These are phyloP conservation scores for Monosporozyma siamensis DNA, from an alignment of 805 yeast genomes.

Conservation along the genomic window DNA sequence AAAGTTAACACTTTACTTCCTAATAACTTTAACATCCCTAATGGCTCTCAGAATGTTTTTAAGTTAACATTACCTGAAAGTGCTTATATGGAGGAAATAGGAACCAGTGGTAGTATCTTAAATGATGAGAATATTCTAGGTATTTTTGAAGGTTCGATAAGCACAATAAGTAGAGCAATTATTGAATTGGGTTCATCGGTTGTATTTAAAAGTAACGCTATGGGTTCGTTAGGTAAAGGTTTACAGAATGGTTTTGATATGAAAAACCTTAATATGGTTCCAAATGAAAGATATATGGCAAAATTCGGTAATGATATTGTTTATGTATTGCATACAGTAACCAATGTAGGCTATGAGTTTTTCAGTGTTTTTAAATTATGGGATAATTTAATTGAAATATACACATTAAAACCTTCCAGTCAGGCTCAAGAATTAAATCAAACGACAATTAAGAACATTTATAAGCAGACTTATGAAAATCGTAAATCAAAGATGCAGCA, in stretches of 20 bases:
- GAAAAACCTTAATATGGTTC: conserved; percentile 41
- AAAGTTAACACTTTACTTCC: conserved; percentile 59
- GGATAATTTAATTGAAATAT: conserved; percentile 41
- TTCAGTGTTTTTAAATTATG: conserved; percentile 60
- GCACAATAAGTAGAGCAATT: conserved; percentile 60
- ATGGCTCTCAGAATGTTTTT: conserved; percentile 41
- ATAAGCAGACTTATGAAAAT: conserved; percentile 41
- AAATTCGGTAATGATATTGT: conserved; percentile 48
- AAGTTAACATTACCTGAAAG: conserved; percentile 62
- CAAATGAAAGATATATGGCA: conserved; percentile 44
- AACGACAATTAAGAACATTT: conserved; percentile 37
- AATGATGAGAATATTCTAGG: conserved; percentile 54
- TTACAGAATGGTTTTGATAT: conserved; percentile 74
- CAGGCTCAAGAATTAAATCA: conserved; percentile 42
- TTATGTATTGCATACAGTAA: conserved; percentile 57
- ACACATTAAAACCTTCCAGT: conserved; percentile 58
- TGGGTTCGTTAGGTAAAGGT: conserved; percentile 83
- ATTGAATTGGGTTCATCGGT: conserved; percentile 71
- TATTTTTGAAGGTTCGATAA: conserved; percentile 67
- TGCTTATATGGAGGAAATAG: conserved; percentile 44
- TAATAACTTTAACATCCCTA: conserved; percentile 42
- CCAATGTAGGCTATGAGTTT: conserved; percentile 64
- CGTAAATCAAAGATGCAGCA: conserved; percentile 39
- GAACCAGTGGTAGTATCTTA: conserved; percentile 52
- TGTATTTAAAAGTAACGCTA: conserved; percentile 53